These are phyloP conservation scores for Arabidopsis arenosa DNA, from an alignment of 345 rosid genomes.

Conservation along the genomic window DNA sequence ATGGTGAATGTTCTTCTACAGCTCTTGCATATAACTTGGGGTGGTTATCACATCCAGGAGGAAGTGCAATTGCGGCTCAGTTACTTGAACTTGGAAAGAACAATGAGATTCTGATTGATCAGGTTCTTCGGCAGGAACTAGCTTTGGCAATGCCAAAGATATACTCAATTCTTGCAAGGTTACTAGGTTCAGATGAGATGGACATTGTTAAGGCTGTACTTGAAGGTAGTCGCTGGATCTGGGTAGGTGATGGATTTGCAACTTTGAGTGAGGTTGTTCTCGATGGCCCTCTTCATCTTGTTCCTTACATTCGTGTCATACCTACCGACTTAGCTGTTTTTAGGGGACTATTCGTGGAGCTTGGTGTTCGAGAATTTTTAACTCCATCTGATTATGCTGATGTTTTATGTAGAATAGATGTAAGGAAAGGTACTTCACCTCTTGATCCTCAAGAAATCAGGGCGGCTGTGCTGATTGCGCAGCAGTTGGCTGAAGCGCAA, in stretches of 20 bases:
- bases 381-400: conserved; percentile 83
- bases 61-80: conserved; percentile 92
- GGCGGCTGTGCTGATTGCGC: conserved; percentile 82
- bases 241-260: conserved; percentile 99
- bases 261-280: conserved; percentile 89
- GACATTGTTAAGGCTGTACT: conserved; percentile 94
- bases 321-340: conserved; percentile 93
- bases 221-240: conserved; percentile 98
- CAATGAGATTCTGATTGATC: conserved; percentile 80
- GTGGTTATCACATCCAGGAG: conserved; percentile 93
- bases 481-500: conserved; percentile 86
- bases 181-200: conserved; percentile 90
- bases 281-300: conserved; percentile 92
- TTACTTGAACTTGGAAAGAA: conserved; percentile 97
- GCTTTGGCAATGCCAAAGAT: conserved; percentile 91
- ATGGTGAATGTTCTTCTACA: conserved; percentile 94
- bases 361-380: conserved; percentile 80
- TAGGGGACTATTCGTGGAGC: conserved; percentile 80
- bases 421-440: conserved; percentile 71
- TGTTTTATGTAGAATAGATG: conserved; percentile 79
- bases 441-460: conserved; percentile 78
- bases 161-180: conserved; percentile 72
- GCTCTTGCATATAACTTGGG: conserved; percentile 88
- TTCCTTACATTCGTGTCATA: conserved; percentile 90
- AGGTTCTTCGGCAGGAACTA: conserved; percentile 79